phyloP scores from a whole-genome alignment of 768 basidiomycete genomes.

The Psilocybe cubensis region DNA sequence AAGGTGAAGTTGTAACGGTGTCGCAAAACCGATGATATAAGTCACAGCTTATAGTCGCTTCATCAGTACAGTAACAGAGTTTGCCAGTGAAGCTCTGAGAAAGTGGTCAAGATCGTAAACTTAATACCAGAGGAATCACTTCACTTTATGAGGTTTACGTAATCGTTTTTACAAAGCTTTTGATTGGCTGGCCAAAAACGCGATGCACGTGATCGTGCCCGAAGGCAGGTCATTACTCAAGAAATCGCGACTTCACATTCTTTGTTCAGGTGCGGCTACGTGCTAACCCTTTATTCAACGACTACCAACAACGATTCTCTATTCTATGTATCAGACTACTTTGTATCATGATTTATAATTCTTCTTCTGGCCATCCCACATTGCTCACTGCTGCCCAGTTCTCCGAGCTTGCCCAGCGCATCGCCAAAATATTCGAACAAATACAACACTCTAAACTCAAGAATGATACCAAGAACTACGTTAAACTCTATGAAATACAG shows the following conservation, averaged over 20 bases:
- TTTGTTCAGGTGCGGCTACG: not conserved
- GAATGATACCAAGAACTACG: slow-evolving; percentile 90
- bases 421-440: slow-evolving; percentile 75
- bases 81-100: too few relatives aligned
- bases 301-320: too few relatives aligned
- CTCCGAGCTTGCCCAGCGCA: not conserved
- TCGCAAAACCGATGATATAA: not conserved
- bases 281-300: too few relatives aligned
- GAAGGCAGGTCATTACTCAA: not conserved
- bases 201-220: slow-evolving; percentile 25
- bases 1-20: not conserved
- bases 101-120: too few relatives aligned
- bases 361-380: not conserved
- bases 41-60: not conserved
- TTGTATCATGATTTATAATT: not conserved
- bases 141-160: too few relatives aligned
- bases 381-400: not conserved
- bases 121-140: too few relatives aligned
- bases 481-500: slow-evolving; percentile 82
- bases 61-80: too few relatives aligned
- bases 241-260: not conserved
- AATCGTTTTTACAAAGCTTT: not conserved
- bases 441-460: slow-evolving; percentile 64
- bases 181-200: slow-evolving; percentile 7
- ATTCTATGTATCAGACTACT: too few relatives aligned